Evolutionary conservation across 2,329 filamentous ascomycete species (phyloP), one percentile per base, ranked within the genome.

Genomic region (Xylariaceae sp.): DNA sequence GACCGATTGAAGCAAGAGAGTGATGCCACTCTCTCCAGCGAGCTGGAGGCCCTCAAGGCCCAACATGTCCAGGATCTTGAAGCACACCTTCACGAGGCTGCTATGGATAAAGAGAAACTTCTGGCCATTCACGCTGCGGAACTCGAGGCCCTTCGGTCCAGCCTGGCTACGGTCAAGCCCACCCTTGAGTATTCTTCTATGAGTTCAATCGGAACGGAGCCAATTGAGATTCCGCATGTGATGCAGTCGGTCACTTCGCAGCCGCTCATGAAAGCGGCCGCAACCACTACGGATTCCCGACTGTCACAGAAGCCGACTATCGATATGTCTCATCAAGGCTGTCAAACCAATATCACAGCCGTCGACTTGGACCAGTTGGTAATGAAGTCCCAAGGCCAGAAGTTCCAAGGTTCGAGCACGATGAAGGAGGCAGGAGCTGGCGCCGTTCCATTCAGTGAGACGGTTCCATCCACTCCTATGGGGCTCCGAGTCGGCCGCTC

Each of bases 341-440:
- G 89, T 11, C 93, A 97, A 75, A 97, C 92, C 23, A 81, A 88
- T 45, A 78, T 97, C 35, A 95, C 91, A n/a, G 84, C 89, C 0
- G 84, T 88, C 53, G 86, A 88, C 58, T 90, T 96, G 64, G 92
- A 96, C 66, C 82, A 85, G 57, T 30, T 30, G 23, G 80, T 96
- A 68, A 75, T 95, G 58, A 81, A 82, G 65, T 79, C 80, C 56
- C 85, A 83, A 66, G 61, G 62, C 45, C 68, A 68, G 23, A 58
- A 68, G 34, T 68, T 70, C 37, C 71, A 68, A 17, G 62, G 65
- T 30, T 62, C 66, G 34, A 67, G 64, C 37, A 60, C 52, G 9
- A 63, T 65, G 35, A 47, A 52, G 7, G 55, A 59, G 11, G 60
- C 59, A 35, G 63, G 63, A 39, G 64, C 65, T 34, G 57, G 60